phyloP scores from a whole-genome alignment of 1,284 basidiomycete species.

The Farysia itapuensis region DNA sequence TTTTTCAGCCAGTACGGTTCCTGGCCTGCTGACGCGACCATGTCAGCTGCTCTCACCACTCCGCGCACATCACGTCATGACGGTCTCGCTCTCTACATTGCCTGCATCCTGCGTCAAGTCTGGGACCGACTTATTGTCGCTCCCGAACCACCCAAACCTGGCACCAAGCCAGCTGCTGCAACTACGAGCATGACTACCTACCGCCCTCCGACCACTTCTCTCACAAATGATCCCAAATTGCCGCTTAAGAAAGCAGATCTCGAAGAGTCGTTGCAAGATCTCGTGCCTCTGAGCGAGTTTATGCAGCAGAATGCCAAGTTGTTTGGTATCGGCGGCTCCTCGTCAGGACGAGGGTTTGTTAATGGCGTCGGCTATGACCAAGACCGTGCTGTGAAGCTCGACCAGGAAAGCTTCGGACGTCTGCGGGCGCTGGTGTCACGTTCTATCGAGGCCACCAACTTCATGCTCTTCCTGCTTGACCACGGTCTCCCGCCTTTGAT shows the following conservation, averaged over 20 bases:
- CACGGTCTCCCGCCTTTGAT: slow-evolving; percentile 86
- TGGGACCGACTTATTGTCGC: slow-evolving; percentile 72
- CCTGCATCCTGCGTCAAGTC: slow-evolving; percentile 78
- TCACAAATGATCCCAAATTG: slow-evolving; percentile 4
- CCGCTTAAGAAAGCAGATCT: slow-evolving; percentile 37
- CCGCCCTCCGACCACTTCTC: slow-evolving; percentile 6
- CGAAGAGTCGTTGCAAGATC: slow-evolving; percentile 40
- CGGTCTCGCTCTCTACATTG: slow-evolving; percentile 82
- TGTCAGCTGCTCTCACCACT: slow-evolving; percentile 30
- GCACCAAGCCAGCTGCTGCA: slow-evolving; percentile 10
- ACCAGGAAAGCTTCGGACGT: slow-evolving; percentile 76
- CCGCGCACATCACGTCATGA: slow-evolving; percentile 68
- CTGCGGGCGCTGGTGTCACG: slow-evolving; percentile 73
- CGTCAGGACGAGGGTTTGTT: slow-evolving; percentile 28
- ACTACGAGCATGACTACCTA: slow-evolving; percentile 14
- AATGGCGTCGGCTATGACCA: slow-evolving; percentile 26
- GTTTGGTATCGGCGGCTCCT: slow-evolving; percentile 41
- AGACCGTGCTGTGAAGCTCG: slow-evolving; percentile 62
- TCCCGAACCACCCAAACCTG: slow-evolving; percentile 22
- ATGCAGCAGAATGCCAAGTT: slow-evolving; percentile 53
- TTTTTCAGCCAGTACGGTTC: slow-evolving; percentile 52
- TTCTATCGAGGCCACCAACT: slow-evolving; percentile 70
- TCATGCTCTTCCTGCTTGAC: slow-evolving; percentile 86
- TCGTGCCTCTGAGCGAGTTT: slow-evolving; percentile 45
- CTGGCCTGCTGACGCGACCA: slow-evolving; percentile 48